phyloP scores from a whole-genome alignment of 2,329 filamentous ascomycete genomes.

The Grosmannia serpens region DNA sequence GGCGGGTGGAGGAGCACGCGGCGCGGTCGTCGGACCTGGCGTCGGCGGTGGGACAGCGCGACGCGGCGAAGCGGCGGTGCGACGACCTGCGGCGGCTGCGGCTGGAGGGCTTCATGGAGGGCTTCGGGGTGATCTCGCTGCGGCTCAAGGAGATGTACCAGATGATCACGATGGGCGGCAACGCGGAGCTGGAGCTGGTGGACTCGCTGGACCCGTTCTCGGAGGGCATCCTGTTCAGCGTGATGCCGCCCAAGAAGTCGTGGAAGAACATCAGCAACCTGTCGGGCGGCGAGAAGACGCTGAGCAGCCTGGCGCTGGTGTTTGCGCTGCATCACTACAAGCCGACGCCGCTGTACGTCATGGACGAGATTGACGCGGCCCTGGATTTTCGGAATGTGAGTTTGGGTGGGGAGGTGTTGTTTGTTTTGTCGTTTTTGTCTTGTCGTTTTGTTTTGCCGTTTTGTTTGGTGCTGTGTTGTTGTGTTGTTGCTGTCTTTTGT shows the following conservation, averaged over 20 bases:
- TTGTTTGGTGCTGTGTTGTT: no score
- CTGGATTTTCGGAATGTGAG: conserved; percentile 95
- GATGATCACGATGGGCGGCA: conserved; percentile 99
- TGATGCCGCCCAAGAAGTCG: conserved; percentile 99
- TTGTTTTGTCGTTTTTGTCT: neutral
- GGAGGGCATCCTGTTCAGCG: conserved; percentile 91
- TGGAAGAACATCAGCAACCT: conserved; percentile 99
- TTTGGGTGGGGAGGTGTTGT: conserved; percentile 14
- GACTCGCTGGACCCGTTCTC: conserved; percentile 94
- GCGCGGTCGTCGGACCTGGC: conserved; percentile 64
- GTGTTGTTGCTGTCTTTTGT: no score
- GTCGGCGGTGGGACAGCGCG: conserved; percentile 63
- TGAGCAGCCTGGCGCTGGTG: conserved; percentile 87
- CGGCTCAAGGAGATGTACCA: conserved; percentile 99
- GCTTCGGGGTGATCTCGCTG: conserved; percentile 86
- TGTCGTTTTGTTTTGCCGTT: no score
- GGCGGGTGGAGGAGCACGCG: conserved; percentile 27
- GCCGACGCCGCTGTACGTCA: conserved; percentile 93
- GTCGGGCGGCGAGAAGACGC: conserved; percentile 92
- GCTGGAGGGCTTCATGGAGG: conserved; percentile 96
- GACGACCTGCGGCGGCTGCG: conserved; percentile 85
- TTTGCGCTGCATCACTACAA: conserved; percentile 98
- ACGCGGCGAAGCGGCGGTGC: conserved; percentile 80
- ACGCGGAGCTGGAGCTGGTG: conserved; percentile 92
- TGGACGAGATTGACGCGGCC: conserved; percentile 98